Conservation (phyloP, 169 alveolate genomes). For the Plasmodium reichenowi region DNA sequence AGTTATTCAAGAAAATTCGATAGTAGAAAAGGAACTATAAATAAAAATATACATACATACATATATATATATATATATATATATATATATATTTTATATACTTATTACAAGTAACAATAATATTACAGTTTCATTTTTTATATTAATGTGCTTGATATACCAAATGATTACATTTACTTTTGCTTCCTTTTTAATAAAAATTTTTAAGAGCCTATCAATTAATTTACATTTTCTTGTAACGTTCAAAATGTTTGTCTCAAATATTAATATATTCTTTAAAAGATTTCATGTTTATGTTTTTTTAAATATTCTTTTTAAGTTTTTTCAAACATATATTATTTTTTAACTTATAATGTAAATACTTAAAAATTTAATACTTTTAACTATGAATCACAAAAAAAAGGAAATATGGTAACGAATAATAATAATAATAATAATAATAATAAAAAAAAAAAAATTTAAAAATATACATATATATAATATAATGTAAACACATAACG, state of each 20-base stretch:
- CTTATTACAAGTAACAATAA: no score
- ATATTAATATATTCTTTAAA: constrained; percentile 31
- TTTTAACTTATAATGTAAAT: background rate
- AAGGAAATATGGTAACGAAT: background rate
- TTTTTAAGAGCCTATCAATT: background rate
- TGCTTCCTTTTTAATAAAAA: no score
- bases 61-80: no score
- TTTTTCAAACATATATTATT: constrained; percentile 9
- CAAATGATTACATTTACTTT: no score
- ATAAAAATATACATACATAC: background rate
- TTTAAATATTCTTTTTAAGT: constrained; percentile 26
- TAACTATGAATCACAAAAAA: no score
- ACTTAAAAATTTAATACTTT: no score
- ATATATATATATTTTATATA: no score
- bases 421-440: background rate
- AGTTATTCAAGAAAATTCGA: constrained; percentile 27
- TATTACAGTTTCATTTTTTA: no score
- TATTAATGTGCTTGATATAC: no score
- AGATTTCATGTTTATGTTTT: background rate
- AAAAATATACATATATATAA: background rate
- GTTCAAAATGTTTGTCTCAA: constrained; percentile 30
- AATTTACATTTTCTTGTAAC: constrained; percentile 47
- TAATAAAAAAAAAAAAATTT: background rate
- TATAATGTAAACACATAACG: background rate
- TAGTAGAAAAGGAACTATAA: constrained; percentile 31